phyloP scores from a whole-genome alignment of 1,284 basidiomycete genomes.

The Ustilago cynodontis region DNA sequence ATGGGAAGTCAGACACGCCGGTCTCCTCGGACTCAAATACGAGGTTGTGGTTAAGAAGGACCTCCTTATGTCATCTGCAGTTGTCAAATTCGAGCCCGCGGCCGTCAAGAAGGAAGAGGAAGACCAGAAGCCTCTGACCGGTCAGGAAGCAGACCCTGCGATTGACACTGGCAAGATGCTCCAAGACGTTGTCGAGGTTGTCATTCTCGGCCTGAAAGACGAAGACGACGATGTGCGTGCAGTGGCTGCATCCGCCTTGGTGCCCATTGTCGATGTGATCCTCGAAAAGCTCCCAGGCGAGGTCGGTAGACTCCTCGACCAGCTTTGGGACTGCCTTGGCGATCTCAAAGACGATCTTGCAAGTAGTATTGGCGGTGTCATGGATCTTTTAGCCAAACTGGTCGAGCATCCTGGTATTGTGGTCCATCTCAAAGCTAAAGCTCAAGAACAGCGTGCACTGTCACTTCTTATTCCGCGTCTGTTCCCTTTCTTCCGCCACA shows the following conservation, averaged over 20 bases:
- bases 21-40: constrained; percentile 95
- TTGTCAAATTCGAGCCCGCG: constrained; percentile 13
- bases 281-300: constrained; percentile 78
- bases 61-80: constrained; percentile 73
- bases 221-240: constrained; percentile 96
- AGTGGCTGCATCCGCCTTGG: constrained; percentile 90
- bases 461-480: constrained; percentile 85
- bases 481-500: constrained; percentile 97
- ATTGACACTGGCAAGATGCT: constrained; percentile 51
- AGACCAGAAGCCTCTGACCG: not conserved
- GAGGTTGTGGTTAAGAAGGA: constrained; percentile 93
- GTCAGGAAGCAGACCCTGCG: not conserved
- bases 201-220: constrained; percentile 80
- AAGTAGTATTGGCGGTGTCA: constrained; percentile 94
- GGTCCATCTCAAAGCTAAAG: constrained; percentile 73
- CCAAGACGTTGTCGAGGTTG: constrained; percentile 56
- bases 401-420: constrained; percentile 77
- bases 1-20: constrained; percentile 98
- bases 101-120: constrained; percentile 43
- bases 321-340: constrained; percentile 89
- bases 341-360: constrained; percentile 97
- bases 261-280: constrained; percentile 85
- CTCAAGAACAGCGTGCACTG: constrained; percentile 71
- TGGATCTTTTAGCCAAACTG: constrained; percentile 78
- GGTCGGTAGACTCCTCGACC: constrained; percentile 77